Percentiles rank a stretch among this genome's conserved stretches.
Conservation (phyloP, 768 basidiomycete species). For the Xanthoconium stramineum region DNA sequence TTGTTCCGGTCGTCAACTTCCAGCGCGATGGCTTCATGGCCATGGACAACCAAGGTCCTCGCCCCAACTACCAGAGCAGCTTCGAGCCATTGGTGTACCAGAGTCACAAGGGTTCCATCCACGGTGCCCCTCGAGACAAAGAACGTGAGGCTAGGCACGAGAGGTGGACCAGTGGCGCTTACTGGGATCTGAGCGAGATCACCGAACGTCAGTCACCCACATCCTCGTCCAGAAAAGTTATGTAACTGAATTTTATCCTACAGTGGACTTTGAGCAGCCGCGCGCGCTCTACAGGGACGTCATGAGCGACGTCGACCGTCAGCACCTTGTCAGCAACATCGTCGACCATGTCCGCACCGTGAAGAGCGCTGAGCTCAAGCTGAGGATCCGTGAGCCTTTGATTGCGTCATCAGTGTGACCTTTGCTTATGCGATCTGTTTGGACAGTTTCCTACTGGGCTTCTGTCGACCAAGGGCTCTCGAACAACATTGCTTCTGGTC, state of each 20-base stretch:
- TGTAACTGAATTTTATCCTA: background rate
- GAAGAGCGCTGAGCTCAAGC: conserved; percentile 59
- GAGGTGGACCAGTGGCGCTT: conserved; percentile 68
- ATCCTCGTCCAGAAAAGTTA: background rate
- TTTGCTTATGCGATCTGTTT: background rate
- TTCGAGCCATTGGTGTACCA: conserved; percentile 70
- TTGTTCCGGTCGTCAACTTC: conserved; percentile 80
- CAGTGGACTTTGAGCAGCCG: conserved; percentile 86
- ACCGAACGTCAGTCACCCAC: conserved; percentile 63
- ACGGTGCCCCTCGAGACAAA: conserved; percentile 39
- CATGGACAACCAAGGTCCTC: conserved; percentile 73
- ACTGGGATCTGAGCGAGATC: conserved; percentile 66
- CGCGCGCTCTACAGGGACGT: conserved; percentile 66
- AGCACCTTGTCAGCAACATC: conserved; percentile 66
- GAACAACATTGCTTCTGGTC: conserved; percentile 73
- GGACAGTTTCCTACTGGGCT: conserved; percentile 72
- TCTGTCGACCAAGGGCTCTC: conserved; percentile 72
- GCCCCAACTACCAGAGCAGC: conserved; percentile 86
- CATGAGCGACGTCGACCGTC: conserved; percentile 57
- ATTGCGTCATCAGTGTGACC: background rate
- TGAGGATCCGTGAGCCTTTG: conserved; percentile 57
- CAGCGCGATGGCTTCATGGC: conserved; percentile 78
- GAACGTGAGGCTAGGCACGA: conserved; percentile 56
- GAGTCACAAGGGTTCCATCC: conserved; percentile 43
- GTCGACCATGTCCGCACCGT: conserved; percentile 58